Evolutionary conservation across 2,329 filamentous ascomycete species (phyloP), one percentile per base, ranked within the genome.

Genomic region (Sporothrix brunneoviolacea): DNA sequence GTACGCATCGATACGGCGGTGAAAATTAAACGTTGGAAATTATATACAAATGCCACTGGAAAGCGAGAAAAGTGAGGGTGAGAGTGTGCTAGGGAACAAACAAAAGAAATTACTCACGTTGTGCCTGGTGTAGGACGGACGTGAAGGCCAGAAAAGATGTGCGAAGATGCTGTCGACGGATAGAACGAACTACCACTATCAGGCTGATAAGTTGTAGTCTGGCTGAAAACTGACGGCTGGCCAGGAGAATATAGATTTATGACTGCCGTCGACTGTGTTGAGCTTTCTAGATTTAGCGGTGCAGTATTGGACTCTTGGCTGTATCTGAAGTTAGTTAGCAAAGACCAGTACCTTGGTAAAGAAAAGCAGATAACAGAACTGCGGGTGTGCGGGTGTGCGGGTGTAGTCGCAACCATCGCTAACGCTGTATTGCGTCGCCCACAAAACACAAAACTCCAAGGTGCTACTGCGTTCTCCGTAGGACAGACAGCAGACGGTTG

Each of bases 91-190:
- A 18, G n/a, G 8, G 9, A 5, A 6, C 4, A 48, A 41, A 32
- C 13, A 8, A 15, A 39, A 22, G 10, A 15, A 30, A 41, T 57
- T 51, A 76, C 76, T 58, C 75, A 81, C 77, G 70, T 77, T 59
- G 75, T 74, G 61, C 69, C 71, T 61, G 80, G 66, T 61, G 76
- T 74, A 60, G 75, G 68, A 64, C 77, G 74, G 60, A 74, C 68
- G 67, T 79, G 76, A 55, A 79, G 66, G 59, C 65, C 66, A 41
- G 74, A 63, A 59, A 74, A 76, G 58, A 75, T 61, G 57, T 60
- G 61, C 48, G 68, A 67, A 55, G 71, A 63, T 51, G 67, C 62
- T 54, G 66, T 62, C 16, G 52, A 24, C 50, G 70, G 68, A 62
- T 77, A 79, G 63, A 76, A 79, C 52, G 69, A 64, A 57, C 64